Conservation (phyloP, 2,329 filamentous ascomycete genomes). For the Aspergillus fumigatiaffinis region DNA sequence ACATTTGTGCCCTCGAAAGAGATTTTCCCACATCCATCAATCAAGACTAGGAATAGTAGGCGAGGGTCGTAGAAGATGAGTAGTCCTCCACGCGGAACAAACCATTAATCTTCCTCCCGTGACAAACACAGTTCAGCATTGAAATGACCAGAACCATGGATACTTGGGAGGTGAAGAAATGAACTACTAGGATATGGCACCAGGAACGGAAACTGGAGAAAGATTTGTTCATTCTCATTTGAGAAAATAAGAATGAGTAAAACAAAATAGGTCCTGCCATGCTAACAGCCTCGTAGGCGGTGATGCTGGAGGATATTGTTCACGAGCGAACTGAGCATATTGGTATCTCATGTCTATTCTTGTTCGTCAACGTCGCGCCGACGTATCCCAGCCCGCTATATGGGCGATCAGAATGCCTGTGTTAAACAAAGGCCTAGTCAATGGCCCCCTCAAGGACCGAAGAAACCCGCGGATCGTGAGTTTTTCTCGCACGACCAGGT, state of each 20-base stretch:
- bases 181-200: not conserved
- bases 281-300: not conserved
- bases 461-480: not conserved
- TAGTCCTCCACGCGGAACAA: conserved; percentile 20
- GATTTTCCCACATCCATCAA: conserved; percentile 12
- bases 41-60: conserved; percentile 16
- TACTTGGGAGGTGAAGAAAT: conserved; percentile 34
- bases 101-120: conserved; percentile 38
- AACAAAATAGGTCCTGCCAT: not conserved
- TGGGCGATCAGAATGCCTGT: not conserved
- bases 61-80: conserved; percentile 27
- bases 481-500: not conserved
- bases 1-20: conserved; percentile 23
- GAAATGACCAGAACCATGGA: conserved; percentile 39
- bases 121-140: conserved; percentile 45
- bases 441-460: not conserved
- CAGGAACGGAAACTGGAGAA: not conserved
- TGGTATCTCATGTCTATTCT: not conserved
- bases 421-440: not conserved
- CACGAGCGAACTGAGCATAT: not conserved
- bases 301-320: not conserved
- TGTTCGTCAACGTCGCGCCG: not conserved
- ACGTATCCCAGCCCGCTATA: not conserved
- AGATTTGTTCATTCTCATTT: not conserved
- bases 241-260: not conserved